phyloP scores from a whole-genome alignment of 352 stramenopile species.

The Globisporangium echinulatum region DNA sequence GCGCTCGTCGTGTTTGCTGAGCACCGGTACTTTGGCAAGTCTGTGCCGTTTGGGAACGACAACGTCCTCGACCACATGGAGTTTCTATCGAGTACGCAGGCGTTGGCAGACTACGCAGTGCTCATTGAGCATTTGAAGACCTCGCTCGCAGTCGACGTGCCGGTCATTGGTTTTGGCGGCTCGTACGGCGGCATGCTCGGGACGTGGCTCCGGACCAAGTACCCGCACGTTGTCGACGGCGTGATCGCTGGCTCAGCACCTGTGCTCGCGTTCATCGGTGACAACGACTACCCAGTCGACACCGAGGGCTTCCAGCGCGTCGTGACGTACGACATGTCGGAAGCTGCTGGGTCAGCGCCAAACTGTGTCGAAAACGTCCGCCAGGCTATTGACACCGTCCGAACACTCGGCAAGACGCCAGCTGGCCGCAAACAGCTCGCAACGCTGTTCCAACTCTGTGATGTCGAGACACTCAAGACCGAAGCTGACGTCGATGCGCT shows the following conservation, averaged over 20 bases:
- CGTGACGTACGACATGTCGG: constrained; percentile 56
- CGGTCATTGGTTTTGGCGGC: constrained; percentile 89
- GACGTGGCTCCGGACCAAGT: constrained; percentile 90
- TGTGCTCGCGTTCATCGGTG: constrained; percentile 62
- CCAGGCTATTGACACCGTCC: constrained; percentile 47
- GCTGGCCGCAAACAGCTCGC: constrained; percentile 38
- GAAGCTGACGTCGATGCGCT: constrained; percentile 41
- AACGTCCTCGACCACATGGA: constrained; percentile 47
- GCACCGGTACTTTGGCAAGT: constrained; percentile 75
- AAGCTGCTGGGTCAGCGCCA: constrained; percentile 45
- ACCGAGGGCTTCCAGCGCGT: constrained; percentile 53
- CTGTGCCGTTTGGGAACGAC: constrained; percentile 42
- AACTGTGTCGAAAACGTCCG: constrained; percentile 81
- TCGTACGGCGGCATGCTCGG: constrained; percentile 94
- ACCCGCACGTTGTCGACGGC: constrained; percentile 87
- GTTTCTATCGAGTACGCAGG: constrained; percentile 81
- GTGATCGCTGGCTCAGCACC: constrained; percentile 89
- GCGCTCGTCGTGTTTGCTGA: constrained; percentile 71
- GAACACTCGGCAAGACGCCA: constrained; percentile 35
- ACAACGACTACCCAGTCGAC: constrained; percentile 46
- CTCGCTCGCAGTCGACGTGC: constrained; percentile 31
- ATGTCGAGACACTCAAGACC: constrained; percentile 29
- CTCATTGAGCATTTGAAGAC: constrained; percentile 42
- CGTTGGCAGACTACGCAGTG: constrained; percentile 65
- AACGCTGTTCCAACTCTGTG: constrained; percentile 45